Base-by-base conservation (phyloP, 257 asterid species). In the Cordia subcordata region DNA sequence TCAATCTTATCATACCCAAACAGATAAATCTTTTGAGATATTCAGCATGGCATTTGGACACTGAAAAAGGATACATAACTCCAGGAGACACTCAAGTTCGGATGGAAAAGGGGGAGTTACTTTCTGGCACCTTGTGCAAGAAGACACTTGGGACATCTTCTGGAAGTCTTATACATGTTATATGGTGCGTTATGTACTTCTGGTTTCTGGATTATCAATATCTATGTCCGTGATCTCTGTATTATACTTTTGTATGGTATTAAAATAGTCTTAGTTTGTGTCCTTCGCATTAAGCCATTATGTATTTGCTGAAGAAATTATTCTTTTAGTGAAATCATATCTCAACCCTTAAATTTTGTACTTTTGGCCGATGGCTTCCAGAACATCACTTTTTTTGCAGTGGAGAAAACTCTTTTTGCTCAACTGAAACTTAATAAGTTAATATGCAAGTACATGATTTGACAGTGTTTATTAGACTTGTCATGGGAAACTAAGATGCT, bases 81-180 rank as follows among this genome's bases (percentile, higher is more conserved):
- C 99, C 97, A 12, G 97, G 99, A 53, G 99, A 93, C 77, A 93
- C 99, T 55, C 95, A 84, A 75, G 96, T 93, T 49, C 85, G 96
- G 20, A 87, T 93, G 66, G 99, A 93, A 54, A 93, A 85, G 66
- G 99, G 99, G 73, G 99, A 89, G 79, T 72, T 93, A 60, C 90
- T 93, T 61, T 62, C 96, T 14, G 99, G 99, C 68, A 93, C 97
- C 58, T 84, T 93, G 18, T 93, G 99, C 85, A 93, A 93, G 83
- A 93, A 93, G 79, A 64, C 97, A 38, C 99, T 93, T 35, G 99
- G 99, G 75, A 84, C 99, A 55, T 86, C 96, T 44, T 84, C 83
- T 15, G 99, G 99, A 65, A 86, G 99, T 89, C 90, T 93, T 58
- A 89, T 93, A 65, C 99, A 93, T 73, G 97, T 93, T 73, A 89